Evolutionary conservation across 2,329 filamentous ascomycete genomes (phyloP).

Genomic region (Cladobotryum mycophilum): DNA sequence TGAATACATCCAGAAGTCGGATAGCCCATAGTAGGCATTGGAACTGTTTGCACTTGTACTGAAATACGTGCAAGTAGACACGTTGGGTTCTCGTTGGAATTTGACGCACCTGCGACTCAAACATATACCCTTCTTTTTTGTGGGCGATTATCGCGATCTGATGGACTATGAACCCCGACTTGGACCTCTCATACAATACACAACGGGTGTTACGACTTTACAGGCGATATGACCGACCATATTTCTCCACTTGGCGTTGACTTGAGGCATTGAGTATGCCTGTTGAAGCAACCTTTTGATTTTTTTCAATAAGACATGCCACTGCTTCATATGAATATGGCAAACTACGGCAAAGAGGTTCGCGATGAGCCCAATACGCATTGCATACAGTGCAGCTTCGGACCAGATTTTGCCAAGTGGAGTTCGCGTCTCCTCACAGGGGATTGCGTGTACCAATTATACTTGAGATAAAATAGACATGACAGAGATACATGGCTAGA

Average conservation of each 20-base stretch:
- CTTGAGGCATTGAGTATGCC: neutral
- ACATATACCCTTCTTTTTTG: conserved; percentile 4
- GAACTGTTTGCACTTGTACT: conserved; percentile 17
- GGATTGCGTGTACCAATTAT: conserved; percentile 27
- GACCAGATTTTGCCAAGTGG: neutral
- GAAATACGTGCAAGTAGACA: conserved; percentile 19
- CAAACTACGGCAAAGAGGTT: neutral
- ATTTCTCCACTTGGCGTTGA: neutral
- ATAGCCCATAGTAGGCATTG: conserved; percentile 14
- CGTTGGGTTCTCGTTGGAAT: conserved; percentile 13
- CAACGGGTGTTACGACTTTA: conserved; percentile 21
- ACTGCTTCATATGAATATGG: too few relatives aligned
- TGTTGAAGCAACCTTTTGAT: neutral
- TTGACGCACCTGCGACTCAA: conserved; percentile 6
- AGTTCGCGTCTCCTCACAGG: conserved; percentile 20
- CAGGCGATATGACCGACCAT: conserved; percentile 15
- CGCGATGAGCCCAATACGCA: neutral
- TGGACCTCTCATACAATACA: conserved; percentile 18
- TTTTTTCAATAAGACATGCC: neutral
- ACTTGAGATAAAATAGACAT: conserved; percentile 23
- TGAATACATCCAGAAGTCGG: conserved; percentile 25
- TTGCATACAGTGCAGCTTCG: conserved; percentile 2
- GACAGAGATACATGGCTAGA: conserved; percentile 22
- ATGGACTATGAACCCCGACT: conserved; percentile 15
- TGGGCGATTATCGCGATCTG: conserved; percentile 14